Percentiles rank a stretch among this genome's conserved stretches.
Conservation (phyloP, 1,284 basidiomycete genomes). For the Leccinum angustisporum region DNA sequence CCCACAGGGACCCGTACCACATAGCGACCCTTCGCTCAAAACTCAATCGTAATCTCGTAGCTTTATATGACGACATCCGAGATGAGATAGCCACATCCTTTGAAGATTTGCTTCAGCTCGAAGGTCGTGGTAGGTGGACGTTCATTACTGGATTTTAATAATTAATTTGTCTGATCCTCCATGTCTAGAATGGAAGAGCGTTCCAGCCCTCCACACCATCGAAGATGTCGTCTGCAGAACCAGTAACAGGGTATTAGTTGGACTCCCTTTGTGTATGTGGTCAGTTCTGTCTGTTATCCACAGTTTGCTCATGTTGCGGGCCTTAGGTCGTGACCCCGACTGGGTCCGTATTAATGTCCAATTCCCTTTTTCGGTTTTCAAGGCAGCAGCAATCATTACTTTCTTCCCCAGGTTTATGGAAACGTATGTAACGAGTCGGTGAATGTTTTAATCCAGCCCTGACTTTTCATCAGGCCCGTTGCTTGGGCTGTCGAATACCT, state of each 20-base stretch:
- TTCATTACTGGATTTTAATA: not conserved
- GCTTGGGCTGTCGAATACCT: constrained; percentile 8
- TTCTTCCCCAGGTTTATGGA: constrained; percentile 40
- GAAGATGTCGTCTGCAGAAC: constrained; percentile 33
- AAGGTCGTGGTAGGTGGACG: constrained; percentile 17
- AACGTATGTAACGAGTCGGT: constrained; percentile 31
- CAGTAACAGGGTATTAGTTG: constrained; percentile 41
- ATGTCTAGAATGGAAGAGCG: constrained; percentile 32
- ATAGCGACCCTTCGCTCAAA: constrained; percentile 24
- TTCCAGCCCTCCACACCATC: constrained; percentile 20
- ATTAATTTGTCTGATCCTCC: constrained; percentile 21
- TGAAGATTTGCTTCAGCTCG: constrained; percentile 25
- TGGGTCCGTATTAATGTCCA: constrained; percentile 36
- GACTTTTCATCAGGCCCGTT: constrained; percentile 5
- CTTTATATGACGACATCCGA: constrained; percentile 27
- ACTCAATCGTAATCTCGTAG: constrained; percentile 34
- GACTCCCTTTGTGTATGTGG: constrained; percentile 40
- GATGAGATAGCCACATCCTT: constrained; percentile 37
- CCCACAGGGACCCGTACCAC: constrained; percentile 32
- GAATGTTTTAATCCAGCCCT: not conserved
- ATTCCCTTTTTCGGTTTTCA: constrained; percentile 37
- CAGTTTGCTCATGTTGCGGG: not conserved
- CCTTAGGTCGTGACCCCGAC: constrained; percentile 40
- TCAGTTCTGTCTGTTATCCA: not conserved
- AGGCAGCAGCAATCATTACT: constrained; percentile 30